These are phyloP conservation scores for Secale cereale DNA, from an alignment of 176 grass and related monocot genomes.

Conservation along the genomic window DNA sequence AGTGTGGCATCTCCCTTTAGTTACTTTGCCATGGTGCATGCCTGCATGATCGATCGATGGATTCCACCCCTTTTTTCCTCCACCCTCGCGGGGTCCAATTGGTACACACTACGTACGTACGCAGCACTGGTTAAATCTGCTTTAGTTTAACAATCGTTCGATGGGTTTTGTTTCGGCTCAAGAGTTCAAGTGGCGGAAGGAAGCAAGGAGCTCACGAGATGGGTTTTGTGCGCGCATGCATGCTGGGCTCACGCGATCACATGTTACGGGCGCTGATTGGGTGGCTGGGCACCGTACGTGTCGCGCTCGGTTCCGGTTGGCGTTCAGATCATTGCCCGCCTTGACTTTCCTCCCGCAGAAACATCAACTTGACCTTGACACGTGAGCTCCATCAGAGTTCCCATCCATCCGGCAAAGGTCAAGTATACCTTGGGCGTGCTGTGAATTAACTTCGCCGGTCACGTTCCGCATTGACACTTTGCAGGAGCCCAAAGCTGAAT, in stretches of 20 bases:
- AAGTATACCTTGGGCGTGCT: not conserved
- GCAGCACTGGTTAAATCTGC: not conserved
- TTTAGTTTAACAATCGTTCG: not conserved
- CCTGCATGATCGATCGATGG: not conserved
- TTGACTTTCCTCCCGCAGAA: not conserved
- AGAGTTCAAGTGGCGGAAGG: no score
- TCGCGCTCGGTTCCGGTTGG: constrained; percentile 34
- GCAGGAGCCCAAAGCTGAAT: not conserved
- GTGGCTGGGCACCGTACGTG: constrained; percentile 13
- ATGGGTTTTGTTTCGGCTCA: not conserved
- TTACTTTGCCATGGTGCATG: not conserved
- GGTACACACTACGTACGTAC: not conserved
- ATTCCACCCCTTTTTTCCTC: not conserved
- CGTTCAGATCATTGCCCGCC: constrained; percentile 27
- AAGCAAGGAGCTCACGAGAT: no score
- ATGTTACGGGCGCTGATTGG: constrained; percentile 21
- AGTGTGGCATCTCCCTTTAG: not conserved
- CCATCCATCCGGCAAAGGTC: not conserved
- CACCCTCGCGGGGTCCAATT: not conserved
- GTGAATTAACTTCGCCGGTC: no score
- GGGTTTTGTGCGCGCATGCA: constrained; percentile 3
- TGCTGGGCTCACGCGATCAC: not conserved
- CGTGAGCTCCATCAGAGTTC: not conserved
- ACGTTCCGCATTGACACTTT: no score
- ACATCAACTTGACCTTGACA: not conserved